Base-by-base conservation (phyloP, 176 grass and related monocot species). In the Lolium rigidum region DNA sequence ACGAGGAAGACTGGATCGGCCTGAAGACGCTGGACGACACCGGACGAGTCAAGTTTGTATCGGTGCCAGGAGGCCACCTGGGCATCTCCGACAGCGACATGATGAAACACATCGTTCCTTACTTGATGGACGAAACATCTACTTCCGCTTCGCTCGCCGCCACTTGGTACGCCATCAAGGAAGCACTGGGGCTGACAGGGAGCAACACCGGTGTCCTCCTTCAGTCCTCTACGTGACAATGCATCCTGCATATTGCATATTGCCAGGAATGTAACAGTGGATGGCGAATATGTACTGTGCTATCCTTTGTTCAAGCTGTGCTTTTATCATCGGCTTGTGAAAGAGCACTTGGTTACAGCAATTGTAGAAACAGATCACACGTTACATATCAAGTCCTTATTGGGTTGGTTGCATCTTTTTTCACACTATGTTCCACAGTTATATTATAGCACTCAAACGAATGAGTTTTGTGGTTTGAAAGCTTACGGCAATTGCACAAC, bases 1-100 rank as follows among this genome's bases (percentile, higher is more conserved):
- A 98, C n/a, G 71, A 73, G 9, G 93, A 98, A 87, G 95, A 98
- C 43, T 98, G 95, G 95, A 94, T 95, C 15, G 95, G 95, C 51
- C 60, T 98, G 59, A 98, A 88, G 85, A 78, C 70, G 26, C 81
- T 98, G 57, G 95, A 98, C 70, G 88, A 98, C 62, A 88, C 88
- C 24, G 95, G 95, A 43, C 82, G 92, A 82, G 93, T 98, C 3
- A 90, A 95, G 69, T 95, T 85, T 15, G 44, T 95, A 18, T 95
- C 84, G 0, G 95, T 98, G 18, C n/a, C 90, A 38, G 95, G 95
- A 68, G 93, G 89, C 18, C 93, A 98, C 84, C 88, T 98, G 55
- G 81, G 89, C 12, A 98, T 98, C 72, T 98, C 95, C 21, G 78
- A 70, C 20, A 84, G 73, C 43, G 91, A 98, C 86, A 95, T 98